Base-by-base conservation (phyloP, 768 basidiomycete genomes). In the Gloeostereum incarnatum region DNA sequence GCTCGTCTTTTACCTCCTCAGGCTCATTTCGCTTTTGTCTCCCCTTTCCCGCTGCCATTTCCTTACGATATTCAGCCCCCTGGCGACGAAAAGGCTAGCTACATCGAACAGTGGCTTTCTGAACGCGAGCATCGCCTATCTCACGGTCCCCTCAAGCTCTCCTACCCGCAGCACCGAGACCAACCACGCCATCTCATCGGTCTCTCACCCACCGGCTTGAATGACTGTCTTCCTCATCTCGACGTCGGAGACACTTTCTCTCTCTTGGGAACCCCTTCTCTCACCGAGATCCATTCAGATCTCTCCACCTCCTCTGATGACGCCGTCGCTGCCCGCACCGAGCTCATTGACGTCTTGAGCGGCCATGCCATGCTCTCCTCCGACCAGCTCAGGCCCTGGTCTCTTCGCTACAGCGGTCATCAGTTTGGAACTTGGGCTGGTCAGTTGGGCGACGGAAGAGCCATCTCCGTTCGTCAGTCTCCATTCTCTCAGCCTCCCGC, bases 371-470 rank as follows among this genome's bases (percentile, higher is more conserved):
- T 79, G 5, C 69, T 94, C 27, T 75, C 82, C 66, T 70, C 70
- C 6, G 51, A 39, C 17, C 25, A 27, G 1, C 83, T 83, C 48
- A 76, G 78, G 3, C 82, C 94, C 0, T 97, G 90, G 88, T 81
- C 86, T 4, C 68, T 91, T 21, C 69, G 91, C 11, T 98, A 97
- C 54, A 89, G 85, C 45, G 93, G 92, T 1, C 87, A 90, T 52
- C 88, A 91, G 49, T 92, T 91, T 50, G 89, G 90, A 0, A 60
- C 53, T 2, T 97, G 84, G 80, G 93, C 96, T 1, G 91, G 92
- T 18, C 96, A 97, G 54, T 69, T 99, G 3, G 96, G 96, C 9
- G 94, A 98, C 50, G 96, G 96, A 0, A 72, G 96, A 13, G 94
- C 96, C 1, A 87, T 90, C n/a, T 87, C 86, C 6, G 75, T 99